Evolutionary conservation across 257 asterid genomes (phyloP).

Genomic region (Solanum stenotomum): DNA sequence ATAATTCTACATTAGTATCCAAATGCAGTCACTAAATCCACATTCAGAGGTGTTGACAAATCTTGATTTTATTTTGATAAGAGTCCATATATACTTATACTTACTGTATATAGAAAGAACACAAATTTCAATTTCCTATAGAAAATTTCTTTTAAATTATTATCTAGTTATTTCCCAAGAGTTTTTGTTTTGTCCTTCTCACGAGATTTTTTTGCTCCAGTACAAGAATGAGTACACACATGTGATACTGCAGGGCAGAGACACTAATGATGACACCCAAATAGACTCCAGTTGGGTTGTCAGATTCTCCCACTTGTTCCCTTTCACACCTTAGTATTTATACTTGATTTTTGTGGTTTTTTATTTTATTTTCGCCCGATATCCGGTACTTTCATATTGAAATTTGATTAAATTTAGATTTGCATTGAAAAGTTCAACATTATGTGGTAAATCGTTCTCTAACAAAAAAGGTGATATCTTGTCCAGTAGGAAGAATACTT

Average conservation of each 20-base stretch:
- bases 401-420: not conserved
- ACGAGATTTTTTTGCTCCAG: not conserved
- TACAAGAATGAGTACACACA: not conserved
- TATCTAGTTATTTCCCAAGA: not conserved
- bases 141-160: not conserved
- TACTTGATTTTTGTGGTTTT: not conserved
- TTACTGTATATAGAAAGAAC: not conserved
- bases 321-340: not conserved
- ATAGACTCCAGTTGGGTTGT: not conserved
- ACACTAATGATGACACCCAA: not conserved
- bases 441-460: not conserved
- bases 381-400: accelerated
- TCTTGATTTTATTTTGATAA: not conserved
- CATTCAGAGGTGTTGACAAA: not conserved
- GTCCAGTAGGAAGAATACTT: not conserved
- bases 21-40: not conserved
- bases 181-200: not conserved
- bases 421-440: accelerated
- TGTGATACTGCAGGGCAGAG: not conserved
- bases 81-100: not conserved
- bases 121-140: not conserved
- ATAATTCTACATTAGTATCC: not conserved
- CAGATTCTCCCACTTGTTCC: not conserved
- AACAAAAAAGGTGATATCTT: not conserved
- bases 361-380: accelerated